Evolutionary conservation across 2,329 filamentous ascomycete species (phyloP), one percentile per base, ranked within the genome.

Genomic region (Cryphonectria nitschkei): DNA sequence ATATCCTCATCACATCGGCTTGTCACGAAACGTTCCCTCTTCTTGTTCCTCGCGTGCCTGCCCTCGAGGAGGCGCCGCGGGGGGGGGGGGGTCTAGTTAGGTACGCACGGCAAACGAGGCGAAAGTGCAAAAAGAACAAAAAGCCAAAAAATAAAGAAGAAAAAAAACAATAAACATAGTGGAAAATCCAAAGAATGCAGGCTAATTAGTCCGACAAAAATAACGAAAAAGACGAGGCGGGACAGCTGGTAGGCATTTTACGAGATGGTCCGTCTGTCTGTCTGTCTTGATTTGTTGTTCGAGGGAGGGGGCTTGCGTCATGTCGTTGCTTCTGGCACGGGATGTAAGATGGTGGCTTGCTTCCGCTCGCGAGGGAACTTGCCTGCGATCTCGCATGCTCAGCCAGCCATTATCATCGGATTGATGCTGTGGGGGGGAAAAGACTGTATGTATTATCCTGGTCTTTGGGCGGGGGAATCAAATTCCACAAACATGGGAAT

Each of bases 301-400:
- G 58, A 39, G 32, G 34, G 3, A 39, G 32, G 22, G 9, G 58
- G 19, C 19, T 39, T 61, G 58, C 58, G 58, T 61, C 58, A 39
- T 39, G 32, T 39, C 19, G 58, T 61, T 61, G 58, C 58, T 61
- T 61, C 22, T 61, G 34, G 34, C n/a, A 61, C 39, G 58, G 39
- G 58, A 39, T 61, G 58, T 61, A 19, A 37, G 58, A 37, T 61
- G 32, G 58, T 39, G 58, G 58, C 58, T 61, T 61, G 32, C n/a
- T 39, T 19, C 58, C 58, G 34, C 34, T 13, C 14, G 34, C 58
- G 22, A 34, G 6, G 6, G 1, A n/a, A 13, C 11, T 13, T 29
- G 14, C 14, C 54, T 6, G 26, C 34, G 26, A 19, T 58, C 14
- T 32, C 26, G 54, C 14, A 32, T 58, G 26, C 16, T 58, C 26